Base-by-base conservation (phyloP, 176 grass and related monocot species). In the Avena insularis region DNA sequence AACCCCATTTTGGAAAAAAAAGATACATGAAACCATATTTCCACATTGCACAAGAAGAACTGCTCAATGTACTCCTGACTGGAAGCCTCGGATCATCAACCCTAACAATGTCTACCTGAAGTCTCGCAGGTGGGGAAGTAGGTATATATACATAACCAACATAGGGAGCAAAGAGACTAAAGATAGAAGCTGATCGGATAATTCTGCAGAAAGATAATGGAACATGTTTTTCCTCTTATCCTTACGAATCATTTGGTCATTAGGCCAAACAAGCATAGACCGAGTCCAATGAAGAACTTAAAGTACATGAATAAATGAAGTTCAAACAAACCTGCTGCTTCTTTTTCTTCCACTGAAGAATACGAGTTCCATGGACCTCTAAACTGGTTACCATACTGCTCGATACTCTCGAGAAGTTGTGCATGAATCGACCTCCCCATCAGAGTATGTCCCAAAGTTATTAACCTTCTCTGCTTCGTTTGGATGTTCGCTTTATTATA, bases 351-450 rank as follows among this genome's bases (percentile, higher is more conserved):
- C 36, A 35, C 74, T 17, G 48, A 62, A 91, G 54, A 87, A 90
- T 71, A 78, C 46, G 86, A 81, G 4, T 89, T 85, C 84, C 78
- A 66, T 56, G 88, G 38, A 56, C 64, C 82, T 86, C 82, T 90
- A 66, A 96, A 84, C 69, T 92, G 88, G 70, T 96, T 91, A 17
- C 93, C 85, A 80, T 94, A 98, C 77, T 94, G 85, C 78, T 98
- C 97, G 68, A 98, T 96, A 69, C 92, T 93, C 82, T 99, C 92
- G 33, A 99, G 88, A 89, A 99, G 67, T 70, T 99, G 94, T 25
- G 25, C 25, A 25, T 15, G 94, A 85, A 88, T 91, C 80, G 20
- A 92, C 90, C 31, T 93, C 94, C 14, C 86, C 92, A 77, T 87
- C 86, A 75, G 90, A 89, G 81, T 89, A 84, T 72, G 90, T 82